Evolutionary conservation across 2,329 filamentous ascomycete genomes (phyloP).

Genomic region (Pyrenophora graminea): DNA sequence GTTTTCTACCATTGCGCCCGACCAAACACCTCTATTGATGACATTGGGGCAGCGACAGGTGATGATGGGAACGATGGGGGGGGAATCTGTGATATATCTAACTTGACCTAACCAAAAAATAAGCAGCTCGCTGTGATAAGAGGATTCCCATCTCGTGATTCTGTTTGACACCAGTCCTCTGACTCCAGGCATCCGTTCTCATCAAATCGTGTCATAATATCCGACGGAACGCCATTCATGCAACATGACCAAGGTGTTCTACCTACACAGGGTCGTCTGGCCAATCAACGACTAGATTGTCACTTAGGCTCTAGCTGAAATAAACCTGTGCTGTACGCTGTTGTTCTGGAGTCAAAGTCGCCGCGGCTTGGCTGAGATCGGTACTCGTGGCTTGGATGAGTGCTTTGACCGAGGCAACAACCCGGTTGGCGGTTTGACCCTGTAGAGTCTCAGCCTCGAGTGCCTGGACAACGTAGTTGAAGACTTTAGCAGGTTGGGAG

Average conservation of each 20-base stretch:
- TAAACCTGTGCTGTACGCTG: slow-evolving; percentile 78
- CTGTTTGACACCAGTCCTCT: background rate
- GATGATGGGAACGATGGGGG: background rate
- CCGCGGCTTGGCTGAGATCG: slow-evolving; percentile 75
- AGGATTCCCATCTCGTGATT: background rate
- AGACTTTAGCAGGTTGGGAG: slow-evolving; percentile 77
- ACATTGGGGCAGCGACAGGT: too few relatives aligned
- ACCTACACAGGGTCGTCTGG: slow-evolving; percentile 1
- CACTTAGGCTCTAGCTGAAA: slow-evolving; percentile 63
- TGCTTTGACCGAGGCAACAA: slow-evolving; percentile 76
- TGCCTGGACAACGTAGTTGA: slow-evolving; percentile 82
- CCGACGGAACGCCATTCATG: slow-evolving; percentile 8
- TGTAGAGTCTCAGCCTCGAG: slow-evolving; percentile 89
- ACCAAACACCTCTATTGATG: too few relatives aligned
- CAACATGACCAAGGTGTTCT: slow-evolving; percentile 7
- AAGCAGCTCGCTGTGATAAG: background rate
- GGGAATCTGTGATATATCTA: slow-evolving; percentile 28
- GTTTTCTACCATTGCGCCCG: too few relatives aligned
- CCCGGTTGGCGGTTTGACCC: slow-evolving; percentile 76
- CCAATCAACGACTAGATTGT: background rate
- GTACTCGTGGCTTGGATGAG: slow-evolving; percentile 74
- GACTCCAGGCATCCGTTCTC: background rate
- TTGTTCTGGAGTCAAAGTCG: slow-evolving; percentile 75
- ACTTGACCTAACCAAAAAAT: slow-evolving; percentile 18
- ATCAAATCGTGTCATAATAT: slow-evolving; percentile 2